Base-by-base conservation (phyloP, 495 filamentous ascomycete species). In the Hypoxylon lenormandii region DNA sequence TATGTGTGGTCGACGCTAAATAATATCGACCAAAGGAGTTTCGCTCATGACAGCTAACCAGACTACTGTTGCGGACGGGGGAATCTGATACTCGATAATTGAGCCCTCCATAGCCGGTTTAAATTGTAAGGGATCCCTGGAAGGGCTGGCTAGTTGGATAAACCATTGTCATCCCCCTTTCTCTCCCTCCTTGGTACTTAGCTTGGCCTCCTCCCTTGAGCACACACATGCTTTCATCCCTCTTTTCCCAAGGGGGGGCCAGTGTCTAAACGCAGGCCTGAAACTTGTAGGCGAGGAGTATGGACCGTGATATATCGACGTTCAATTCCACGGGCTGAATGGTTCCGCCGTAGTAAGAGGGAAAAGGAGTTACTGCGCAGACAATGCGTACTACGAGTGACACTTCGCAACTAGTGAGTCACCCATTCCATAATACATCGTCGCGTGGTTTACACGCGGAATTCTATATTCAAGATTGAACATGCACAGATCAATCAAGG, bases 61-160 rank as follows among this genome's bases (percentile, higher is more conserved):
- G n/a, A n/a, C 38, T 16, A 15, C 38, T 1, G 0, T 2, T 8
- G 38, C 38, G 15, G 38, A 42, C 13, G 38, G 1, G 1, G 45
- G 61, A 66, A 66, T 60, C 42, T 18, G 11, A 33, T 8, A 56
- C 57, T 45, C 50, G 56, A 61, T 61, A 61, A 67, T 67, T 67
- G 45, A 49, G 36, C 19, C 18, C 46, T 22, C 30, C 64, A 48
- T 55, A 18, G 36, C 48, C 18, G 55, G 13, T 19, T 26, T 36
- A 23, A 19, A 55, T 55, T 38, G 48, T 18, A 61, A 61, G 57
- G 49, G 64, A 43, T 48, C 13, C 10, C 3, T 33, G 4, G 3
- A 33, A 33, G 30, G 30, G 30, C 10, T 33, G 10, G 30, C 10
- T 33, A 8, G 30, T 11, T 33, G 1, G 30, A 11, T 33, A 33